phyloP scores from a whole-genome alignment of 495 filamentous ascomycete genomes.

The Penicillium coprophilum region DNA sequence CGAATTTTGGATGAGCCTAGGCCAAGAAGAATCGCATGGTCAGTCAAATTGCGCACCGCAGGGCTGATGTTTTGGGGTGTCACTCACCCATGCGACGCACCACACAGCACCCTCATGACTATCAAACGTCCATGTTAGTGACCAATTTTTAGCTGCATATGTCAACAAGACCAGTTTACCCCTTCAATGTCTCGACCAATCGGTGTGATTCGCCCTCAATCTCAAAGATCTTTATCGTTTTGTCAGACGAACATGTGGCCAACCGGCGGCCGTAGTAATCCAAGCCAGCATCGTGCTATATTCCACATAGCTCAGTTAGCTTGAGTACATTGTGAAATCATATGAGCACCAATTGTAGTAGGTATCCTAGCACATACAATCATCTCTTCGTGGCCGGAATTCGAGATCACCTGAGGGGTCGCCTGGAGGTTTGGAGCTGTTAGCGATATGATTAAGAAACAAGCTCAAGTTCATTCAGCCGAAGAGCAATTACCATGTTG shows the following conservation, averaged over 20 bases:
- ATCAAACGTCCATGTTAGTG: constrained; percentile 12
- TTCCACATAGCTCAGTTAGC: constrained; percentile 14
- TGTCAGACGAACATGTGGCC: constrained; percentile 96
- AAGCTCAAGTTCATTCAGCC: neutral
- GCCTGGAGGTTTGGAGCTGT: constrained; percentile 49
- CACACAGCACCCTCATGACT: constrained; percentile 96
- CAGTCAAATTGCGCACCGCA: constrained; percentile 16
- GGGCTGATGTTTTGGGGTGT: constrained; percentile 3
- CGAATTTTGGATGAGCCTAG: constrained; percentile 93
- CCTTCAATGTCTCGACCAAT: constrained; percentile 88
- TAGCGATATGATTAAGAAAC: constrained; percentile 10
- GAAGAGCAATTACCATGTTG: constrained; percentile 21
- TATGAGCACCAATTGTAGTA: constrained; percentile 1
- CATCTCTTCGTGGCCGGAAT: constrained; percentile 98
- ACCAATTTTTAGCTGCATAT: neutral
- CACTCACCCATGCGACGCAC: constrained; percentile 85
- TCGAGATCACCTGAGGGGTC: constrained; percentile 73
- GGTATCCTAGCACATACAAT: constrained; percentile 68
- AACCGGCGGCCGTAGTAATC: constrained; percentile 97
- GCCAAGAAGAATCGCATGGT: constrained; percentile 16
- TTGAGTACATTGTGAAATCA: neutral
- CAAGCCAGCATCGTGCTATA: constrained; percentile 91
- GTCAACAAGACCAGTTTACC: constrained; percentile 52
- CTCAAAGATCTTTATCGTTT: constrained; percentile 99
- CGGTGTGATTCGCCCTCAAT: constrained; percentile 92